Conservation (phyloP, 805 yeast species). For the Metschnikowia matae region DNA sequence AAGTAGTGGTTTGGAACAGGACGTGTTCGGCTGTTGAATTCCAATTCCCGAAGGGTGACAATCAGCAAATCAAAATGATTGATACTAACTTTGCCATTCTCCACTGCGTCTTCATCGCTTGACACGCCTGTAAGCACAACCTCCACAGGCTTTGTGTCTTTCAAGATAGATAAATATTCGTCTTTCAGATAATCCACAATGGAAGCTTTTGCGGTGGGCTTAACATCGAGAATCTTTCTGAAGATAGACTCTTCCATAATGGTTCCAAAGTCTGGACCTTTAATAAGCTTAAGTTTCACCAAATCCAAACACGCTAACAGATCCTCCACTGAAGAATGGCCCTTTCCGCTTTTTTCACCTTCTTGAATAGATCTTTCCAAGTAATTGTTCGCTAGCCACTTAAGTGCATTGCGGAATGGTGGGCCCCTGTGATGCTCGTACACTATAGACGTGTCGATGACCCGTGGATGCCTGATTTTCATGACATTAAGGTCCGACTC, state of each 20-base stretch:
- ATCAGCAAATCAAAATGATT: conserved; percentile 45
- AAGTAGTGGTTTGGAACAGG: conserved; percentile 19
- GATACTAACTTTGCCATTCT: conserved; percentile 34
- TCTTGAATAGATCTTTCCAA: conserved; percentile 61
- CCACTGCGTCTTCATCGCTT: conserved; percentile 59
- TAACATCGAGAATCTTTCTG: conserved; percentile 6
- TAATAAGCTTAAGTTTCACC: conserved; percentile 60
- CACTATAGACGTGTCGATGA: conserved; percentile 77
- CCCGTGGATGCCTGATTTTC: conserved; percentile 62
- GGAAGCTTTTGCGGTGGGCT: conserved; percentile 18
- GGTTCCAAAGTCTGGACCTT: conserved; percentile 64
- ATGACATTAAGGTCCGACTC: conserved; percentile 77
- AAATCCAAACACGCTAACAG: conserved; percentile 76
- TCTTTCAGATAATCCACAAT: conserved; percentile 25
- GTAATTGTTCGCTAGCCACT: conserved; percentile 58
- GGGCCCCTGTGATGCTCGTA: conserved; percentile 82
- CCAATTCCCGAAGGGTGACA: conserved; percentile 57
- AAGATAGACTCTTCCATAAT: conserved; percentile 17
- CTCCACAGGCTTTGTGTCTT: conserved; percentile 9
- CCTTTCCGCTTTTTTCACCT: conserved; percentile 50
- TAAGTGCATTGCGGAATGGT: conserved; percentile 74
- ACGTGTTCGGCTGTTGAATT: conserved; percentile 34
- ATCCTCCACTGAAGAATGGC: conserved; percentile 85
- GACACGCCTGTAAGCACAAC: conserved; percentile 38
- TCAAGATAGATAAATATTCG: conserved; percentile 14